Base-by-base conservation (phyloP, 495 filamentous ascomycete genomes). In the Daldinia vernicosa region DNA sequence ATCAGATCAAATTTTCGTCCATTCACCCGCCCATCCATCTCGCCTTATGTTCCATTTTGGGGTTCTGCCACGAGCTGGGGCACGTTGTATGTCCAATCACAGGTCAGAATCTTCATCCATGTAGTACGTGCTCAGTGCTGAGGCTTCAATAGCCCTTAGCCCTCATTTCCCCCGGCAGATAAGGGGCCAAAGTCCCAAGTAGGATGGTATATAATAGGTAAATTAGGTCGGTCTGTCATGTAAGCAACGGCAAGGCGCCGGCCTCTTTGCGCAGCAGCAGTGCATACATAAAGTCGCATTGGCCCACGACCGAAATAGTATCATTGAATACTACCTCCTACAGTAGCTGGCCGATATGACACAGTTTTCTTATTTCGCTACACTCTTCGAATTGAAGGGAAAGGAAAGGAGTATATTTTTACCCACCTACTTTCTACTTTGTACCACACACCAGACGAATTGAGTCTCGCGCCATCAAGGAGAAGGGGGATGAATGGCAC, bases 251-350 rank as follows among this genome's bases (percentile, higher is more conserved):
- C 35, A 54, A 57, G 57, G 55, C 70, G 61, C 27, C 24, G 58
- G 45, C 43, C 59, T 59, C 59, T 67, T 71, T 47, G 32, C 52
- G 68, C 61, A 32, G 69, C 45, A 67, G 59, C 53, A 3, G 15
- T 67, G 69, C 68, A 71, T 71, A 67, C 63, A 63, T 63, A n/a
- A 55, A 39, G 64, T 69, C 52, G 52, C 66, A 73, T 69, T 59
- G 24, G 35, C 14, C 17, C 51, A 43, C 66, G 52, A 73, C 70
- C 30, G 62, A 73, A 73, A 73, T 73, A 73, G 70, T 39, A 73
- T 63, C 70, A 59, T 43, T 22, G 32, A 58, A 43, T 39, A 51
- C 30, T 53, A 53, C 35, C 60, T 15, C 35, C 60, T 9, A 39
- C 19, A 33, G 17, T 27, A 39, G 9, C 27, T 17, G 53, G 52